Evolutionary conservation across 352 stramenopile species (phyloP), one percentile per base, ranked within the genome.

Genomic region (Globisporangium megalacanthum): DNA sequence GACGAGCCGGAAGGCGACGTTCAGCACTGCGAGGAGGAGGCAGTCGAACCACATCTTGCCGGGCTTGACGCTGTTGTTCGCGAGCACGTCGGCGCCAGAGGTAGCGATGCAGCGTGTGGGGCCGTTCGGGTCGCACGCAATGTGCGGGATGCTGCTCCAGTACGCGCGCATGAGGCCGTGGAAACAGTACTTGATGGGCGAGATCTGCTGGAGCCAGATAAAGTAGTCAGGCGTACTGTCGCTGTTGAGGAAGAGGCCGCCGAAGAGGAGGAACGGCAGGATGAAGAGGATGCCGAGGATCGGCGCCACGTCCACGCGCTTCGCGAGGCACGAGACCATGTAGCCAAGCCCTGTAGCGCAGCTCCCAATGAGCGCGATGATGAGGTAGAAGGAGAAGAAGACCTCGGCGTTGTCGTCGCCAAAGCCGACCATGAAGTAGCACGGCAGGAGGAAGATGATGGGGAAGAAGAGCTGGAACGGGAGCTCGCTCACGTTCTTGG

Each of bases 381-480:
- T 41, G 20, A 76, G 49, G 22, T 68, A 64, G 41, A 76, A 70
- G 17, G 52, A 64, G 52, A 74, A 71, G 58, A 73, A 78, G 7
- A 74, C n/a, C 49, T 52, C 54, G 13, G 69, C 66, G 49, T 70
- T 45, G 44, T 67, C 42, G 25, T 37, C 25, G 5, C 66, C 64
- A 56, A 75, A 73, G 52, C 70, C 70, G 10, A 78, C 50, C 61
- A 78, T 66, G 52, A 75, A 78, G 64, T 75, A 78, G 56, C 58
- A 60, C 25, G 60, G 65, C 33, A 72, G 4, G 19, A 77, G 39
- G 55, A 71, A 73, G 35, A 74, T 49, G 19, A 61, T 44, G 6
- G 63, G 66, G 48, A 71, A 75, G 41, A 72, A 58, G 47, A 77
- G 41, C 56, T 74, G 69, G 45, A 66, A 65, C 25, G 61, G 53